Evolutionary conservation across 208 protist species (phyloP).

Genomic region (Endotrypanum monterogeii): DNA sequence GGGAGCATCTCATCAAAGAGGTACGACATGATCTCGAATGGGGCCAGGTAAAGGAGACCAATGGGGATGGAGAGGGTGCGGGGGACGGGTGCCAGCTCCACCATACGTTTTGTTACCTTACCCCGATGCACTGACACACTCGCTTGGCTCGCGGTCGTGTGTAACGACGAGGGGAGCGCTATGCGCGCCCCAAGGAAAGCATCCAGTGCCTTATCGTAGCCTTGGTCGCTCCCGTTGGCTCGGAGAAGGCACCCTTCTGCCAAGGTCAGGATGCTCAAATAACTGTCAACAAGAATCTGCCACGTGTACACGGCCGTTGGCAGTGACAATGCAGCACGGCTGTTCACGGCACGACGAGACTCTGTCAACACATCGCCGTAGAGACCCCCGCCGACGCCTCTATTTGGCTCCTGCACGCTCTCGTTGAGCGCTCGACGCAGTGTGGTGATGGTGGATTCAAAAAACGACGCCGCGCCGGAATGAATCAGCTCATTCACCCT

Average conservation of each 20-base stretch:
- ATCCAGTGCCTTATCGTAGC: conserved; percentile 74
- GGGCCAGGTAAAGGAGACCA: conserved; percentile 66
- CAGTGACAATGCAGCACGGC: neutral
- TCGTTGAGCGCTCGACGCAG: conserved; percentile 34
- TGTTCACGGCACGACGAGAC: neutral
- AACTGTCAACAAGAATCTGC: conserved; percentile 59
- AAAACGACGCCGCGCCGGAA: conserved; percentile 33
- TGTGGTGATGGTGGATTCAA: conserved; percentile 36
- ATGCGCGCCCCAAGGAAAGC: conserved; percentile 68
- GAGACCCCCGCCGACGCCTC: neutral
- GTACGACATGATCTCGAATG: conserved; percentile 81
- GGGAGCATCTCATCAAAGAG: conserved; percentile 88
- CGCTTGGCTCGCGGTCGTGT: neutral
- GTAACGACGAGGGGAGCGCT: neutral
- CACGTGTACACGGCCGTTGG: conserved; percentile 30
- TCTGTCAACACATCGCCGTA: conserved; percentile 9
- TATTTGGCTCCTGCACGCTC: conserved; percentile 13
- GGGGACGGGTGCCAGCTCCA: conserved; percentile 66
- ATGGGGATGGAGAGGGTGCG: conserved; percentile 57
- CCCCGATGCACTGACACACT: conserved; percentile 38
- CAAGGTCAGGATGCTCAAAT: conserved; percentile 69
- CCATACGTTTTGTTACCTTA: conserved; percentile 78
- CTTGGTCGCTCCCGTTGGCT: conserved; percentile 63
- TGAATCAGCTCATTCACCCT: conserved; percentile 52
- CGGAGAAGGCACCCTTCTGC: conserved; percentile 63